Evolutionary conservation across 2,329 filamentous ascomycete genomes (phyloP), one percentile per base, ranked within the genome.

Genomic region (Xylariaceae sp.): DNA sequence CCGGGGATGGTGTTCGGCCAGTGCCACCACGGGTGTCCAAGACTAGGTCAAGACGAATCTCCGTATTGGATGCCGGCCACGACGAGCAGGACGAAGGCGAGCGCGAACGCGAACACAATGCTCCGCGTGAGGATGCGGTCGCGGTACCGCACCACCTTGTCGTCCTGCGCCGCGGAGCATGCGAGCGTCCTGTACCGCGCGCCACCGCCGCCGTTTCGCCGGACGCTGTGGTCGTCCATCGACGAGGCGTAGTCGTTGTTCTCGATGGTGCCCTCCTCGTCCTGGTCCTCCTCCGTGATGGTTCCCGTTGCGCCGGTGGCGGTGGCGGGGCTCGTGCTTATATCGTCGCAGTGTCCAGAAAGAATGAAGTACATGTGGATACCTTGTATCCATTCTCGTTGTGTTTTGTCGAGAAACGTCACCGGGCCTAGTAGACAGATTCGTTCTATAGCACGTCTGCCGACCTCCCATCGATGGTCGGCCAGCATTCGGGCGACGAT

Each of bases 31-130:
- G 6, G 14, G 32, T 7, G 32, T 37, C 32, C 14, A 37, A 37
- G 32, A 37, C 32, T 16, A 37, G 3, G 14, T 37, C 32, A 37
- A 37, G 32, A 14, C 32, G 32, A 37, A 19, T 21, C 1, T 10
- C 12, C n/a, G n/a, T n/a, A n/a, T n/a, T n/a, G n/a, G n/a, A 89
- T 77, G 40, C 79, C 79, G 0, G 89, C 83, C 29, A 93, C 80
- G 46, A 81, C 71, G 37, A 91, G 80, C 7, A 93, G 79, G 6
- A 87, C 71, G 37, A 87, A 80, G 0, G 89, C 82, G 0, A 84
- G 80, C 2, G 76, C 73, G 60, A 89, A 87, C 44, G 80, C 80
- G 42, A 77, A 76, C 14, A 83, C 63, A 12, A 81, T 83, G 29
- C 76, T 77, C 63, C 78, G 80, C 54, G 81, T 79, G 6, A 89